Base-by-base conservation (phyloP, 805 yeast species). In the Metschnikowia amazonensis region DNA sequence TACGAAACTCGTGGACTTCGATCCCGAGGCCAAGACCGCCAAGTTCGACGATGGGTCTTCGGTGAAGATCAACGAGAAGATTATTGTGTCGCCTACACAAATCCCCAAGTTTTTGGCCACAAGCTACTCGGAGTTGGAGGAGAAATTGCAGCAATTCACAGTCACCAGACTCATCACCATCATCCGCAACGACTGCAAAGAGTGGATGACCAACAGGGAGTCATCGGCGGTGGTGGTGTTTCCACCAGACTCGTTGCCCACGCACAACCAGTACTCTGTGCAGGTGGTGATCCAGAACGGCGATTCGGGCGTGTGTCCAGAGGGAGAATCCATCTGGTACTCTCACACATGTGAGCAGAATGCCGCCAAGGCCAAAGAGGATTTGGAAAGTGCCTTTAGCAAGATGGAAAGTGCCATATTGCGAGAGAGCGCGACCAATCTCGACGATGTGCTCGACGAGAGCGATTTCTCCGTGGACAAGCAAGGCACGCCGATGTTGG, bases 251-350 rank as follows among this genome's bases (percentile, higher is more conserved):
- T 81, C 95, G 1, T 73, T 92, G 45, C 76, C 83, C 17, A 72
- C 81, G 13, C 57, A 72, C 42, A 92, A 94, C 63, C 70, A 69
- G 47, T 75, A 70, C 53, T 87, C 94, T 7, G 94, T 92, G 31
- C 97, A 90, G 65, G 92, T 84, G 4, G 69, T 92, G 33, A 88
- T 94, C 28, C 81, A 88, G 73, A 95, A 95, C 42, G 81, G 89
- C 6, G 94, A 89, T 9, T 74, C 92, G 1, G 97, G 95, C 14
- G 83, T 86, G 53, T 89, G 95, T 54, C 95, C 97, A 2, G 62
- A 63, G n/a, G 94, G 87, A 36, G 90, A 89, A 57, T 80, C 92
- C 45, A 79, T 90, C 44, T 92, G 98, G 98, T 90, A 87, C 67
- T 72, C 89, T 52, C 82, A 90, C 32, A 83, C 96, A 2, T 77